Conservation (phyloP, 345 rosid genomes). For the Anastatica hierochuntica region DNA sequence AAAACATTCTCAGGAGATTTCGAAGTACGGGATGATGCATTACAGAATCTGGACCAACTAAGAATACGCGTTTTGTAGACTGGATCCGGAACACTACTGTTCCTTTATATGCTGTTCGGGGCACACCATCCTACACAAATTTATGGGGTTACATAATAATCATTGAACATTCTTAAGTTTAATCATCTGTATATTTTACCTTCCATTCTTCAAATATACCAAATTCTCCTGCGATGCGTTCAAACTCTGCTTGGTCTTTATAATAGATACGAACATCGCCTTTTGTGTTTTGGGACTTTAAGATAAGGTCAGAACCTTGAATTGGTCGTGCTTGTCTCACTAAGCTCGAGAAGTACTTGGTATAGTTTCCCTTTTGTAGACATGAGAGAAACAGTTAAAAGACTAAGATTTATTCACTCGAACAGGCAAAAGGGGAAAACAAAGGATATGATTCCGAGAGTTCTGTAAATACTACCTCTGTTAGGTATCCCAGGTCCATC, state of each 20-base stretch:
- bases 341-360: constrained; percentile 48
- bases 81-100: constrained; percentile 69
- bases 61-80: constrained; percentile 53
- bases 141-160: neutral
- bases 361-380: constrained; percentile 58
- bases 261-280: constrained; percentile 72
- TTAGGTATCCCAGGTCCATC: constrained; percentile 75
- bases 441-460: neutral
- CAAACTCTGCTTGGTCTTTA: constrained; percentile 65
- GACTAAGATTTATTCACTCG: neutral
- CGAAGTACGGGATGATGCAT: constrained; percentile 51
- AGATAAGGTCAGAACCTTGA: constrained; percentile 55
- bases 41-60: constrained; percentile 61
- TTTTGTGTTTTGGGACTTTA: constrained; percentile 46
- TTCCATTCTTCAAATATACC: constrained; percentile 98
- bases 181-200: constrained; percentile 30
- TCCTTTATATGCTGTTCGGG: constrained; percentile 93
- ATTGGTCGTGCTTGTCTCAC: constrained; percentile 62
- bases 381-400: constrained; percentile 11
- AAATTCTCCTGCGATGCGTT: constrained; percentile 65
- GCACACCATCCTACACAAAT: constrained; percentile 72
- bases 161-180: neutral
- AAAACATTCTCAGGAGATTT: constrained; percentile 33
- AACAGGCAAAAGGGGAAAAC: neutral
- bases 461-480: constrained; percentile 44